Base-by-base conservation (phyloP, 257 asterid genomes). In the Primulina eburnea region DNA sequence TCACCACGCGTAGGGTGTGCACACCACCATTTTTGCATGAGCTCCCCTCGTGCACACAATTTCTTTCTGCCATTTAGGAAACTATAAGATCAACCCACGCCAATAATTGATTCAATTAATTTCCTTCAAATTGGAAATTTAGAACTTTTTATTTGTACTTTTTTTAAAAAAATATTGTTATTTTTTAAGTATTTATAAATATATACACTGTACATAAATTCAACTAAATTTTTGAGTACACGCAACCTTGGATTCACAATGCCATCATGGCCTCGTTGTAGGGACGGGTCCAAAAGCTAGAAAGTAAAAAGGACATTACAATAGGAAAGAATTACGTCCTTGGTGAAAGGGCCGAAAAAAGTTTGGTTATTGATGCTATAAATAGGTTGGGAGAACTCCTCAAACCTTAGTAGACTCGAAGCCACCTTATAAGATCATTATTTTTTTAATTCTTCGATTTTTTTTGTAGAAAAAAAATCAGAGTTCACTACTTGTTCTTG, bases 1-100 rank as follows among this genome's bases (percentile, higher is more conserved):
- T 2, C 50, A 65, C 37, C 80, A 76, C 80, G 80, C 71, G 80
- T 11, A 11, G n/a, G 58, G 2, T 40, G 52, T 40, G 52, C 10
- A 21, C 74, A 16, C 37, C 67, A 11, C 62, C 52, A 10, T 40
- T 40, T 34, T 5, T 5, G 32, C 79, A 64, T 75, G 64, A 43
- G 79, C 79, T 3, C 10, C 68, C 28, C 78, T 68, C 78, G 68
- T 62, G 73, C 69, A 33, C 69, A 10, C 52, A 10, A 10, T 10
- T 10, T 40, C 16, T 40, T 40, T 9, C 5, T 53, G 6, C 40
- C 64, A 64, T 72, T 70, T n/a, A 26, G 4, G 53, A 57, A 29
- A 65, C 43, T 53, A 40, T 40, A 2, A 43, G n/a, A 43, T 18
- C n/a, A 11, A 43, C 18, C 53, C 53, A 43, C n/a, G 12, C 55